Percentiles rank a stretch among this genome's conserved stretches.
Evolutionary conservation across 441 rosid species (phyloP).

Genomic region (Breynia disticha): DNA sequence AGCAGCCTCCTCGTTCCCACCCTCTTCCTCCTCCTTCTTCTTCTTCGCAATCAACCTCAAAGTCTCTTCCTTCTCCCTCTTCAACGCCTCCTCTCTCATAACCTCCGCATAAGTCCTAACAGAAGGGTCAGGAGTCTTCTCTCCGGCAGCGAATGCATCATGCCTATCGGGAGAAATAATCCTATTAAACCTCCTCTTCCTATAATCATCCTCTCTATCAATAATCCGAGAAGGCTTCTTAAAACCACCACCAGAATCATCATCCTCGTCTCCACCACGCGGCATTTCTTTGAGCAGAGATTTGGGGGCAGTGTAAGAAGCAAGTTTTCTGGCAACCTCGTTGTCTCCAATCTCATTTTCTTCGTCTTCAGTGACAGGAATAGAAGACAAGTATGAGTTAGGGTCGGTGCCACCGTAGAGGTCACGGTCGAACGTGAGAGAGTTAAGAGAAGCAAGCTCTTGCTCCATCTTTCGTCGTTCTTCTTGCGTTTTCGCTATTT

Average conservation of each 20-base stretch:
- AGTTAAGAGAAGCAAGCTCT: constrained; percentile 63
- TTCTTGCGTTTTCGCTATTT: constrained; percentile 80
- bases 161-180: constrained; percentile 82
- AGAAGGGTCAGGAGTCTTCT: constrained; percentile 81
- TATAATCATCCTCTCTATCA: constrained; percentile 80
- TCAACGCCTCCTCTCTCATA: constrained; percentile 76
- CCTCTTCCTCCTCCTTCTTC: constrained; percentile 61
- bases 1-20: constrained; percentile 24
- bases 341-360: constrained; percentile 56
- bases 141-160: constrained; percentile 83
- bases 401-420: constrained; percentile 72
- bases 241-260: constrained; percentile 39
- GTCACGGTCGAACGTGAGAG: constrained; percentile 66
- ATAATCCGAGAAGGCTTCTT: constrained; percentile 57
- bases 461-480: constrained; percentile 64
- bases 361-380: constrained; percentile 81
- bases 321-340: constrained; percentile 64
- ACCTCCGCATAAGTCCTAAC: constrained; percentile 71
- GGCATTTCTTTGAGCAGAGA: constrained; percentile 69
- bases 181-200: constrained; percentile 67
- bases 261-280: constrained; percentile 49
- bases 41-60: constrained; percentile 62
- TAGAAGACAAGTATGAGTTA: constrained; percentile 55
- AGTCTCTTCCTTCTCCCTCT: constrained; percentile 64
- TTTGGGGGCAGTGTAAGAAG: constrained; percentile 92